Percentiles rank a stretch among this genome's conserved stretches.
phyloP scores from a whole-genome alignment of 2,329 filamentous ascomycete genomes.

The Aureobasidium pullulans region DNA sequence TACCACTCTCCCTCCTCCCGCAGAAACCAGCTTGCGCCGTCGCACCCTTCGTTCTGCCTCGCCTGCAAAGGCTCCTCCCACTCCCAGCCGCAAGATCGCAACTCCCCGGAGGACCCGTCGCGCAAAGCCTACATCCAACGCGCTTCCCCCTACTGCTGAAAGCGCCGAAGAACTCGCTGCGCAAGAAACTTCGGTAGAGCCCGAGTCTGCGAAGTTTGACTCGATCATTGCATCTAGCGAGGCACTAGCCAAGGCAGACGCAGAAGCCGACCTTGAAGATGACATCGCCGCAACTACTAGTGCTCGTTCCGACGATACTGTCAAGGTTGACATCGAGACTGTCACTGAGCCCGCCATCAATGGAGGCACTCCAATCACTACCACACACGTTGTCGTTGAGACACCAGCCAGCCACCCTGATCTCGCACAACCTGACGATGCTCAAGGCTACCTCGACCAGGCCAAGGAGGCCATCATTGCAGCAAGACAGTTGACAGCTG shows the following conservation, averaged over 20 bases:
- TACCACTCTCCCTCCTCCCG: slow-evolving; percentile 23
- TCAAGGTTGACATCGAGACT: slow-evolving; percentile 64
- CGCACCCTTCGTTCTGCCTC: slow-evolving; percentile 55
- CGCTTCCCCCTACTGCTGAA: slow-evolving; percentile 25
- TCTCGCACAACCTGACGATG: slow-evolving; percentile 67
- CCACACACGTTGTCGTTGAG: slow-evolving; percentile 68
- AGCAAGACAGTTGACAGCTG: slow-evolving; percentile 46
- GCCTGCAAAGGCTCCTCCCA: slow-evolving; percentile 42
- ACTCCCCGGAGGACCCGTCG: slow-evolving; percentile 47
- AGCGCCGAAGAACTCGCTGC: slow-evolving; percentile 24
- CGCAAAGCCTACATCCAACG: slow-evolving; percentile 26
- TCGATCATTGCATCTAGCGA: slow-evolving; percentile 15
- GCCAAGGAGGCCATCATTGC: slow-evolving; percentile 83
- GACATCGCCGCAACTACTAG: slow-evolving; percentile 34
- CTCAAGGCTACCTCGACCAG: slow-evolving; percentile 73
- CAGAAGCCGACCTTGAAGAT: slow-evolving; percentile 26
- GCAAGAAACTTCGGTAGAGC: slow-evolving; percentile 24
- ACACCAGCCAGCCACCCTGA: slow-evolving; percentile 61
- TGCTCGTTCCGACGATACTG: slow-evolving; percentile 35
- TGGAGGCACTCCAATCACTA: slow-evolving; percentile 58
- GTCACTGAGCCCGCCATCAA: slow-evolving; percentile 45
- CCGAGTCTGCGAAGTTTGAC: slow-evolving; percentile 22
- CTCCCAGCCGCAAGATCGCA: slow-evolving; percentile 39
- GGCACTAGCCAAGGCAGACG: slow-evolving; percentile 6
- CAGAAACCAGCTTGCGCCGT: slow-evolving; percentile 32